phyloP scores from a whole-genome alignment of 2,329 filamentous ascomycete species.

The Bretziella fagacearum region DNA sequence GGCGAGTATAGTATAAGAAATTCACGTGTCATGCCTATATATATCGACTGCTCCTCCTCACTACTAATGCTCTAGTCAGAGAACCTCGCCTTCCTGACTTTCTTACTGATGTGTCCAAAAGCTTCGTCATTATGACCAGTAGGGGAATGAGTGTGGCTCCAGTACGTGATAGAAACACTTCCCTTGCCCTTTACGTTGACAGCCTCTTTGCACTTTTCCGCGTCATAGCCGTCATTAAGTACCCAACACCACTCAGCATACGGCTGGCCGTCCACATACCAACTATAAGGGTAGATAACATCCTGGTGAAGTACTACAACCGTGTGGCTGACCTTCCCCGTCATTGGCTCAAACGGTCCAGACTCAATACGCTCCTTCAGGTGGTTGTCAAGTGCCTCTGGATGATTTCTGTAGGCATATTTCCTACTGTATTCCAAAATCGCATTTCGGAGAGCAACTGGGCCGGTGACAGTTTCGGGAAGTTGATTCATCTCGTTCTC shows the following conservation, averaged over 20 bases:
- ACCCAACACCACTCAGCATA: conserved; percentile 17
- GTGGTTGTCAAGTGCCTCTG: conserved; percentile 1
- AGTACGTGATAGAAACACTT: conserved; percentile 19
- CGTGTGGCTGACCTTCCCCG: conserved; percentile 10
- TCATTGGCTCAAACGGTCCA: conserved; percentile 1
- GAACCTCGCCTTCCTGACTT: not conserved
- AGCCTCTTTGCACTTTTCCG: conserved; percentile 16
- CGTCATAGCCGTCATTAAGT: conserved; percentile 15
- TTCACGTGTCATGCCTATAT: no score
- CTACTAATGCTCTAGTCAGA: not conserved
- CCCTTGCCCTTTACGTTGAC: conserved; percentile 16
- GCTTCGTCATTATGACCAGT: conserved; percentile 9
- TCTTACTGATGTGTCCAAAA: not conserved
- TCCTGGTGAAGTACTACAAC: conserved; percentile 17
- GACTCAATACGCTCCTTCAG: conserved; percentile 6
- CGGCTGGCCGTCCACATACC: conserved; percentile 16
- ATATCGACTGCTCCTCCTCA: not conserved
- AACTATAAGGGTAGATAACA: conserved; percentile 19
- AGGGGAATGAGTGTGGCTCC: conserved; percentile 19
- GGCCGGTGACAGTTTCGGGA: conserved; percentile 15
- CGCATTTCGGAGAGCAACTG: conserved; percentile 15
- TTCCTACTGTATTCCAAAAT: conserved; percentile 13
- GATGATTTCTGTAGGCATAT: conserved; percentile 1
- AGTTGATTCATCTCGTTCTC: not conserved
- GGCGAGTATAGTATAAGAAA: no score